Evolutionary conservation across 495 filamentous ascomycete species (phyloP).

Genomic region (Penicillium riverlandense): DNA sequence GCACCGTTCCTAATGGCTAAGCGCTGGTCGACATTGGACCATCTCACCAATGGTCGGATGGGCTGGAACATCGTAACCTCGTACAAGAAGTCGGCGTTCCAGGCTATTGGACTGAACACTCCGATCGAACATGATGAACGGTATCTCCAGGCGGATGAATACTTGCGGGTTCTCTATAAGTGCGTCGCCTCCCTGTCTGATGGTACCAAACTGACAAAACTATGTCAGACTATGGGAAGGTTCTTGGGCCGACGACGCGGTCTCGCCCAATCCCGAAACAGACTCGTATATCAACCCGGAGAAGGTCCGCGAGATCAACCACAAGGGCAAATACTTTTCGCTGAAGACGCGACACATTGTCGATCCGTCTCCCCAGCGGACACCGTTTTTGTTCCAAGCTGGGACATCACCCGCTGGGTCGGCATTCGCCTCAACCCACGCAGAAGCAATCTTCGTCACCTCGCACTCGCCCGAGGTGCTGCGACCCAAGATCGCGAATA

Average conservation of each 20-base stretch:
- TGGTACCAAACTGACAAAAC: too few species aligned
- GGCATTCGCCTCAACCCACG: constrained; percentile 52
- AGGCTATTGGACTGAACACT: constrained; percentile 48
- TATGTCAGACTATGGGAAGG: constrained; percentile 48
- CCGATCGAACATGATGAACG: constrained; percentile 56
- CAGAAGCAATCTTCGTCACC: constrained; percentile 58
- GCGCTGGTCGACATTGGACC: constrained; percentile 56
- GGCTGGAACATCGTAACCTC: constrained; percentile 63
- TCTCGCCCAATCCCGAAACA: constrained; percentile 37
- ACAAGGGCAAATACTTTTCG: constrained; percentile 51
- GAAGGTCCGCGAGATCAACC: constrained; percentile 52
- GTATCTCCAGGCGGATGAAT: constrained; percentile 56
- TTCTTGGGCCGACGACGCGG: constrained; percentile 51
- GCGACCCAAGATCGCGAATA: constrained; percentile 45
- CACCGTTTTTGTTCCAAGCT: constrained; percentile 58
- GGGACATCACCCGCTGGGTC: constrained; percentile 53
- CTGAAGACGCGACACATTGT: constrained; percentile 46
- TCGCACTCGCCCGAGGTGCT: constrained; percentile 45
- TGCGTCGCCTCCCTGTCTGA: constrained; percentile 6
- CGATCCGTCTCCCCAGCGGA: constrained; percentile 56
- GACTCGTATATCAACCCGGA: constrained; percentile 48
- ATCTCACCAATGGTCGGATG: constrained; percentile 51
- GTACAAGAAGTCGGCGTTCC: constrained; percentile 52
- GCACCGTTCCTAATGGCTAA: constrained; percentile 52
- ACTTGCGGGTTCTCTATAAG: constrained; percentile 50